phyloP scores from a whole-genome alignment of 257 asterid species.

The Nyctanthes arbortristis region DNA sequence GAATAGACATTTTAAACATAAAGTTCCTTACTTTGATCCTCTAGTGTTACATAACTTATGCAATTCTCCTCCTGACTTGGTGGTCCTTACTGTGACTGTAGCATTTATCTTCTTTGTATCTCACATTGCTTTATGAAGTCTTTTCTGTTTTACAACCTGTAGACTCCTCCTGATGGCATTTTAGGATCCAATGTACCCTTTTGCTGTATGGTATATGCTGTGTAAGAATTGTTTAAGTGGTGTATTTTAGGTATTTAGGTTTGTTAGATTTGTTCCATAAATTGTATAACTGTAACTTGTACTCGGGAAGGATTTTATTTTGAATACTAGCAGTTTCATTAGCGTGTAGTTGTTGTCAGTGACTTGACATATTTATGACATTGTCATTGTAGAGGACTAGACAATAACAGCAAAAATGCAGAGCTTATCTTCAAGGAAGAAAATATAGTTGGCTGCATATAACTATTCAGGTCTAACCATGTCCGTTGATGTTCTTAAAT shows the following conservation, averaged over 20 bases:
- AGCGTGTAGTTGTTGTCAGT: not conserved
- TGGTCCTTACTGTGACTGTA: not conserved
- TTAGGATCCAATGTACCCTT: not conserved
- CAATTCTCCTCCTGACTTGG: not conserved
- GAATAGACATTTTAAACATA: slow-evolving; percentile 12
- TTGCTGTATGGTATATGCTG: not conserved
- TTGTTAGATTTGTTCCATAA: not conserved
- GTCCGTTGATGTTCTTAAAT: too few relatives aligned
- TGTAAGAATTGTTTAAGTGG: not conserved
- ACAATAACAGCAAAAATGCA: not conserved
- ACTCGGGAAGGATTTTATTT: not conserved
- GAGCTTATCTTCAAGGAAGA: not conserved
- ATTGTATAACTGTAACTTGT: not conserved
- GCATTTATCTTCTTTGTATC: not conserved
- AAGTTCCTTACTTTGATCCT: not conserved
- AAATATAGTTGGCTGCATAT: too few relatives aligned
- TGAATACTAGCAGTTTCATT: not conserved
- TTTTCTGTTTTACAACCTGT: slow-evolving; percentile 7
- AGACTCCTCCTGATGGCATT: not conserved
- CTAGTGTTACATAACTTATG: not conserved
- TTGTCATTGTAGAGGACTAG: not conserved
- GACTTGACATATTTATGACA: not conserved
- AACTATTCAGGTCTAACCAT: too few relatives aligned
- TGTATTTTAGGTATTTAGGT: not conserved
- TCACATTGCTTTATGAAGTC: not conserved